Conservation (phyloP, 2,329 filamentous ascomycete genomes). For the Thermomyces lanuginosus region DNA sequence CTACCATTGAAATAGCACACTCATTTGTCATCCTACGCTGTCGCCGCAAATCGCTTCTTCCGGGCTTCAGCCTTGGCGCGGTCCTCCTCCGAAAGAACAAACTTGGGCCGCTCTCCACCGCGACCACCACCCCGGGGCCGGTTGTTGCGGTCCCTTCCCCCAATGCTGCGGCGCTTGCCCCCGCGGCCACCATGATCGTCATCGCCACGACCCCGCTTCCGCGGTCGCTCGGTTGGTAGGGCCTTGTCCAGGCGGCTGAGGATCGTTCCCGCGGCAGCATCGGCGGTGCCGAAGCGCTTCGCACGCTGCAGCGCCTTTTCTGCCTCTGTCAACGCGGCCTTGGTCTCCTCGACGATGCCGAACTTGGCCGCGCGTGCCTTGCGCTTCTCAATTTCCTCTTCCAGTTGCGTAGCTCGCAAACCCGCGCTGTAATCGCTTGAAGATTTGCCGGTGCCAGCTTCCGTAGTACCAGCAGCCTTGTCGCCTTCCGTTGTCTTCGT, state of each 20-base stretch:
- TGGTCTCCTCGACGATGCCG: slow-evolving; percentile 27
- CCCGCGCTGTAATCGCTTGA: slow-evolving; percentile 25
- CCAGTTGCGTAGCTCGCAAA: slow-evolving; percentile 28
- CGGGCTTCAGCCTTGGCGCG: slow-evolving; percentile 29
- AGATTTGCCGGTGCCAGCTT: too few relatives aligned
- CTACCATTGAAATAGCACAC: not conserved
- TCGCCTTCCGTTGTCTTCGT: slow-evolving; percentile 12
- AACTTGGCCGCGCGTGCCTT: slow-evolving; percentile 35
- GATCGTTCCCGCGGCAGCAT: slow-evolving; percentile 10
- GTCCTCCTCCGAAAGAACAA: slow-evolving; percentile 26
- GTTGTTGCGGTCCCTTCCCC: slow-evolving; percentile 15
- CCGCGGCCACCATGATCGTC: slow-evolving; percentile 24
- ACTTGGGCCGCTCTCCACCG: slow-evolving; percentile 8
- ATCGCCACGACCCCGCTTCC: slow-evolving; percentile 26
- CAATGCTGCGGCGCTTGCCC: slow-evolving; percentile 26
- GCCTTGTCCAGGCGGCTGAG: slow-evolving; percentile 32
- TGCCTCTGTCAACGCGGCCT: slow-evolving; percentile 24
- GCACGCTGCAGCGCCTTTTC: slow-evolving; percentile 30
- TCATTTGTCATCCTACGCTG: slow-evolving; percentile 10
- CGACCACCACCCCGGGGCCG: slow-evolving; percentile 8
- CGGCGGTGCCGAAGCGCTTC: slow-evolving; percentile 29
- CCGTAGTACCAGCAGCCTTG: too few relatives aligned
- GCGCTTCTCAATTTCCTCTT: slow-evolving; percentile 32
- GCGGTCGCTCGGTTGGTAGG: slow-evolving; percentile 25
- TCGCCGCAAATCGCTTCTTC: slow-evolving; percentile 31